Base-by-base conservation (phyloP, 2,329 filamentous ascomycete species). In the Epichloe typhina region DNA sequence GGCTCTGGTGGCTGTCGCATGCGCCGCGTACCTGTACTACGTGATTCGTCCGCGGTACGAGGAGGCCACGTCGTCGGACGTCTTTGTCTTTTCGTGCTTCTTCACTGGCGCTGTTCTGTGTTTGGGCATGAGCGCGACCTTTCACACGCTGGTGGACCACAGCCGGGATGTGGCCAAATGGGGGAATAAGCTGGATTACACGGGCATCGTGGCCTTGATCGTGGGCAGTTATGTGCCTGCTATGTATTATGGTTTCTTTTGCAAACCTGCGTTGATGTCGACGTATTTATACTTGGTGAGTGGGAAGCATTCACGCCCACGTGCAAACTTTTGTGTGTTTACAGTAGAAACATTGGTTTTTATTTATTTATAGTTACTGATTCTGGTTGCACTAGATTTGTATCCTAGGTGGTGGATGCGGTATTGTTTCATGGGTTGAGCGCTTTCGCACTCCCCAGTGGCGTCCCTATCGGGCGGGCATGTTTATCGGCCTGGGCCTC, bases 121-220 rank as follows among this genome's bases (percentile, higher is more conserved):
- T 59, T 70, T 93, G 49, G 83, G 84, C 21, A 87, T 90, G 82
- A 89, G 84, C 58, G 85, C 88, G 5, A 86, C 84, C 3, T 98
- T 83, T 64, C 93, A 98, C 64, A 78, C 86, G 2, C 77, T 96
- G 46, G 81, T 76, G 21, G 95, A 96, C 57, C 93, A 98, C 66
- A 93, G 86, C 17, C 79, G 81, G 38, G 68, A 69, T 2, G 87
- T 96, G 13, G 82, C 85, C 2, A 83, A 79, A 54, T 86, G 88
- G 72, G 72, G 90, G 11, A 97, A 97, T 65, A 88, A 95, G 66
- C 71, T 97, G 51, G 93, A 98, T 64, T 97, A 98, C 64, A 80
- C 91, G 5, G 93, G 93, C 6, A 98, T 98, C 58, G 87, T 97
- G 33, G 80, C 83, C 46, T 71, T 98, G 57, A 97, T 97, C 53